Base-by-base conservation (phyloP, 2,329 filamentous ascomycete genomes). In the Pestalotiopsis fici region DNA sequence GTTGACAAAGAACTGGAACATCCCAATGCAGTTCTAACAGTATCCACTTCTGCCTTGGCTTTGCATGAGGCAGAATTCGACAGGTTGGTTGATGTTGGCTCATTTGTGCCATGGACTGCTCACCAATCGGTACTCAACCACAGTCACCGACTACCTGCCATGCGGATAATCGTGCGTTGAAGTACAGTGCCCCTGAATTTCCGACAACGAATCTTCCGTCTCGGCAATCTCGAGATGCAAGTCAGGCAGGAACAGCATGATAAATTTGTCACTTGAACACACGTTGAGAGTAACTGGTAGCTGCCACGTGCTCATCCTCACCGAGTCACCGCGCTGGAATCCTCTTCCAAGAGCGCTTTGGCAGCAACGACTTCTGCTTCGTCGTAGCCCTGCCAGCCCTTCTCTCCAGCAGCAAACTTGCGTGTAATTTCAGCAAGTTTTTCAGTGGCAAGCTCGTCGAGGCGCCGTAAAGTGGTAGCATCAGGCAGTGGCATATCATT, bases 401-500 rank as follows among this genome's bases (percentile, higher is more conserved):
- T 84, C 78, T 93, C 87, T 67, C 86, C 82, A 62, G 86, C 83
- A 43, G 84, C 80, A 75, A 87, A 84, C 69, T 87, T 86, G 68
- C 91, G 86, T 69, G 95, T 88, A 72, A 96, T 95, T 76, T 95
- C 92, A 1, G 87, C 86, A 15, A 97, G 85, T 79, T 94, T 95
- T 67, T 85, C 83, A 1, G 92, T 95, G 25, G 93, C 92, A 67
- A 87, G 78, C 76, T 93, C 87, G 71, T 93, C 91, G 61, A 97
- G 84, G 73, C 87, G 88, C 76, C 91, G 85, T 11, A 94, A 81
- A 1, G 87, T 91, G 61, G 82, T 81, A 28, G 85, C 75, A 13
- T 86, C 82, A 2, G 91, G 91, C 2, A 89, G 76, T 2, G 85
- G 73, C 66, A 89, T 83, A 13, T 81, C 84, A 27, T 86, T 86